These are phyloP conservation scores for Zymoseptoria ardabiliae DNA, from an alignment of 2,329 filamentous ascomycete genomes.

Conservation along the genomic window DNA sequence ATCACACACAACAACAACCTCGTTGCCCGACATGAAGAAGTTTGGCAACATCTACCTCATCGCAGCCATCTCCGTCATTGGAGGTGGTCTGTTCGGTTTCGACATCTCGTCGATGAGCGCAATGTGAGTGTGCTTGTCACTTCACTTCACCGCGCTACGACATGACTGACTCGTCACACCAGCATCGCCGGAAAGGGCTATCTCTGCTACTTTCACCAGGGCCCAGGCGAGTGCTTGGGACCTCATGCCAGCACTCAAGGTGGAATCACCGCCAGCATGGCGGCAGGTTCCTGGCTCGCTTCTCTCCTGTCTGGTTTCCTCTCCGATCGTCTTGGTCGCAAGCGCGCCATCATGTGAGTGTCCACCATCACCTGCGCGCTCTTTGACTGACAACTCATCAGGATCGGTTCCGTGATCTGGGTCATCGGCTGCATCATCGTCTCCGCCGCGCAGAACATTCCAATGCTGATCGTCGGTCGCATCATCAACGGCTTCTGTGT, in stretches of 20 bases:
- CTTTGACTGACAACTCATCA: background rate
- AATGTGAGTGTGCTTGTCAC: conserved; percentile 25
- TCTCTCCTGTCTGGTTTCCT: conserved; percentile 53
- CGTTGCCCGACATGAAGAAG: conserved; percentile 22
- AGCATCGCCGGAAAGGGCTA: conserved; percentile 59
- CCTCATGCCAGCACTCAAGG: conserved; percentile 53
- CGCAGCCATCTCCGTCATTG: conserved; percentile 52
- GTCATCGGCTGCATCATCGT: conserved; percentile 56
- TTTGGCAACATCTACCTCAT: conserved; percentile 54
- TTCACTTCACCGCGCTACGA: background rate
- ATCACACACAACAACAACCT: background rate
- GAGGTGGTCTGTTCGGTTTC: conserved; percentile 61
- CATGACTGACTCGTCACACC: background rate
- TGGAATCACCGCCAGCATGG: conserved; percentile 64
- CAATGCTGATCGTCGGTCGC: conserved; percentile 65
- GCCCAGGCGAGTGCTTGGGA: conserved; percentile 43
- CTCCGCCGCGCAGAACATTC: conserved; percentile 56
- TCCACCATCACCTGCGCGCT: background rate
- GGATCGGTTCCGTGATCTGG: conserved; percentile 34
- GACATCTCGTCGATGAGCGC: conserved; percentile 68
- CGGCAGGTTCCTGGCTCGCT: conserved; percentile 61
- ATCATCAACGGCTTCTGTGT: conserved; percentile 66
- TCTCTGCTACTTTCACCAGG: conserved; percentile 62
- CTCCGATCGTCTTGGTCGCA: conserved; percentile 51
- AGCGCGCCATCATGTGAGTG: conserved; percentile 46